Conservation (phyloP, 106 monocot genomes). For the Phalaenopsis equestris region DNA sequence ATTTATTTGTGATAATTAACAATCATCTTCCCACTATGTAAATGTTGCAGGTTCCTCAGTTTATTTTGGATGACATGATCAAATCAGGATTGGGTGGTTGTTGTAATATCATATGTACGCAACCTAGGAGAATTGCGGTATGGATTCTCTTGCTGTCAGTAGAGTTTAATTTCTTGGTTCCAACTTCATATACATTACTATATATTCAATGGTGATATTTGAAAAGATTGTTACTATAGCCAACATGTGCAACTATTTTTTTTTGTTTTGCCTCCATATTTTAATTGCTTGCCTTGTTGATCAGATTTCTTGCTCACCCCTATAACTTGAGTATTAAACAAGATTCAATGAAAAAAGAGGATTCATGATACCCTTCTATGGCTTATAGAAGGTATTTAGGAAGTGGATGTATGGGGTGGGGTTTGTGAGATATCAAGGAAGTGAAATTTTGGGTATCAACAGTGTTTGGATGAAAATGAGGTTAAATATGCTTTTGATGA, state of each 20-base stretch:
- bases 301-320: no score
- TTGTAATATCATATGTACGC: slow-evolving; percentile 92
- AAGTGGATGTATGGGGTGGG: no score
- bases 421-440: no score
- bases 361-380: no score
- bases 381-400: no score
- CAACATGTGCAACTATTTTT: neutral
- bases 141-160: slow-evolving; percentile 1
- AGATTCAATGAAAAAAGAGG: no score
- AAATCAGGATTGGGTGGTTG: slow-evolving; percentile 53
- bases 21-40: slow-evolving; percentile 1
- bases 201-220: neutral
- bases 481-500: no score
- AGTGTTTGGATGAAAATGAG: no score
- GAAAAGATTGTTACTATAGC: neutral
- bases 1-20: neutral
- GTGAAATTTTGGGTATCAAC: no score
- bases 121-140: slow-evolving; percentile 97
- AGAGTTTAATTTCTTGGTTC: neutral
- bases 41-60: slow-evolving; percentile 79
- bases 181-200: neutral
- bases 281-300: neutral
- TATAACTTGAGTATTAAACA: no score
- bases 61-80: slow-evolving; percentile 97
- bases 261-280: neutral